phyloP scores from a whole-genome alignment of 768 basidiomycete genomes.

The Cytidiella melzeri region DNA sequence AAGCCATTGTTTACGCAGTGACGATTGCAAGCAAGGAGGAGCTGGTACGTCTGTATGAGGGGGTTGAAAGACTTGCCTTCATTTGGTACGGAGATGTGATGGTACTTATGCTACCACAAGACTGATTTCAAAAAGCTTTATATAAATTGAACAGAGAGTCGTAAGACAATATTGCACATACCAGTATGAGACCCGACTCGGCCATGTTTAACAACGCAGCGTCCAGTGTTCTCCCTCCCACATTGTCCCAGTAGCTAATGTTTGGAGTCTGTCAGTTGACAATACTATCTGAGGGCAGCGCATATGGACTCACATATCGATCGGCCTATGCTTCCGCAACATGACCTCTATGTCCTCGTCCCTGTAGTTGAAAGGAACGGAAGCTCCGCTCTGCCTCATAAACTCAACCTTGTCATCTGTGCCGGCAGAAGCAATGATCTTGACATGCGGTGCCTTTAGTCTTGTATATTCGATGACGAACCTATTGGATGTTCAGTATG shows the following conservation, averaged over 20 bases:
- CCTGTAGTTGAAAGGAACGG: conserved; percentile 68
- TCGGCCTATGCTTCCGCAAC: conserved; percentile 44
- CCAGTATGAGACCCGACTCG: conserved; percentile 2
- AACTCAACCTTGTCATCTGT: conserved; percentile 60
- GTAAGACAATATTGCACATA: conserved; percentile 1
- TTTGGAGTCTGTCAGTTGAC: neutral
- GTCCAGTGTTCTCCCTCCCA: conserved; percentile 5
- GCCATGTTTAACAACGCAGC: conserved; percentile 1
- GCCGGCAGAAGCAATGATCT: conserved; percentile 63
- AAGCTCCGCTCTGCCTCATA: conserved; percentile 48
- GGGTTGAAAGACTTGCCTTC: neutral
- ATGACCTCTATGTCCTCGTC: conserved; percentile 42
- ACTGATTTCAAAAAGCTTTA: neutral
- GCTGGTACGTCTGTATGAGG: no score
- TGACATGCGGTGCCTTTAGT: conserved; percentile 27
- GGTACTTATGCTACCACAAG: neutral
- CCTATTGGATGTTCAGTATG: conserved; percentile 6
- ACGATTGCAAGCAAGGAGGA: no score
- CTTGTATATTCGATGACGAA: conserved; percentile 35
- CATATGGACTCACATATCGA: conserved; percentile 34
- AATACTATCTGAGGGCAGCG: neutral
- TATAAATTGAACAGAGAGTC: neutral
- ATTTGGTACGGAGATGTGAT: neutral
- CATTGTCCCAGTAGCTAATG: conserved; percentile 12
- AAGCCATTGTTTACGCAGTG: no score